Evolutionary conservation across 768 basidiomycete genomes (phyloP).

Genomic region (Rhodocollybia butyracea): DNA sequence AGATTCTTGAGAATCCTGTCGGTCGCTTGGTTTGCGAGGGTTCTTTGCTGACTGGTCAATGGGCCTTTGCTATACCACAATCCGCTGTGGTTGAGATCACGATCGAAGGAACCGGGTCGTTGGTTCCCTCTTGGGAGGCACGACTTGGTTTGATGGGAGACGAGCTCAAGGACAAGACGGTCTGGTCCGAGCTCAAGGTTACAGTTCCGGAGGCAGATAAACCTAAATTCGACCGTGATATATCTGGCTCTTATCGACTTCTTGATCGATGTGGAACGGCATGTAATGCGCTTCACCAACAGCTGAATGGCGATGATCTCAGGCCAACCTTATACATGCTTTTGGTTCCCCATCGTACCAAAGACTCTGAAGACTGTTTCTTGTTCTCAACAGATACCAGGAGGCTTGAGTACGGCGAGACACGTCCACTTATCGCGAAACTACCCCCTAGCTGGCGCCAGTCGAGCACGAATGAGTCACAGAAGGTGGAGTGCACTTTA

Average conservation of each 20-base stretch:
- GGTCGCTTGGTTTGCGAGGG: conserved; percentile 62
- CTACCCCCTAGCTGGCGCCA: conserved; percentile 81
- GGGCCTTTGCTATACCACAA: conserved; percentile 79
- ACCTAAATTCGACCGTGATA: conserved; percentile 65
- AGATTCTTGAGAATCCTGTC: conserved; percentile 69
- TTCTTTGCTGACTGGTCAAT: conserved; percentile 63
- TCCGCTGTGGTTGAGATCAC: conserved; percentile 52
- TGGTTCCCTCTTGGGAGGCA: conserved; percentile 83
- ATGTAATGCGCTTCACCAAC: conserved; percentile 78
- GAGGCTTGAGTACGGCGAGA: conserved; percentile 79
- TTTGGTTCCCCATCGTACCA: conserved; percentile 83
- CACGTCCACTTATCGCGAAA: conserved; percentile 71
- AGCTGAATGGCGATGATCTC: conserved; percentile 41
- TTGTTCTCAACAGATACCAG: conserved; percentile 80
- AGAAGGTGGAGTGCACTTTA: conserved; percentile 54
- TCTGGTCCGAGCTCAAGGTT: conserved; percentile 66
- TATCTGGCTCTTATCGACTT: conserved; percentile 76
- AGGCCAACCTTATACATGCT: conserved; percentile 76
- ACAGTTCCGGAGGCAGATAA: conserved; percentile 47
- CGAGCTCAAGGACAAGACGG: conserved; percentile 61
- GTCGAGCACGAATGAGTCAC: conserved; percentile 42
- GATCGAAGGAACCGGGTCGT: conserved; percentile 62
- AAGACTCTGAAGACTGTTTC: conserved; percentile 68
- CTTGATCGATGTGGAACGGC: conserved; percentile 89
- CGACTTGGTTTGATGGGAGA: conserved; percentile 69